Base-by-base conservation (phyloP, 108 stramenopile genomes). In the Cyclotella cryptica region DNA sequence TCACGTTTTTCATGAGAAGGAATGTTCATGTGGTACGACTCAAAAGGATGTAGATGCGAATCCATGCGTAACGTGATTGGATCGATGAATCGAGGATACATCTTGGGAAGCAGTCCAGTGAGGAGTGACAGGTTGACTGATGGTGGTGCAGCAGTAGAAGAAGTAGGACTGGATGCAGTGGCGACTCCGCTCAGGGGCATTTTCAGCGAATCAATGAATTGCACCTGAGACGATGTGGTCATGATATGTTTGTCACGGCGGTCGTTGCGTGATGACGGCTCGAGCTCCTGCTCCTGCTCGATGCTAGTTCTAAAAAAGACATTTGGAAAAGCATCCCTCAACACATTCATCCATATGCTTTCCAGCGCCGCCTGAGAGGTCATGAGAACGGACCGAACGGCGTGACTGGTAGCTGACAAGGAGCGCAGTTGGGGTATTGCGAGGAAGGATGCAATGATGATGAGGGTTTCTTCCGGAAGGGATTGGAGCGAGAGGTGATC, bases 371-470 rank as follows among this genome's bases (percentile, higher is more conserved):
- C 66, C 43, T 68, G 30, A 24, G 42, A 45, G n/a, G 22, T 10
- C 5, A 67, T 15, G 0, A 76, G 27, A 0, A 22, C 59, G 6
- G 21, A 3, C 21, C 75, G 66, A 47, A 76, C 0, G 29, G 42
- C 9, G 19, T 18, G 6, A 46, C 30, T 55, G 17, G 65, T 57
- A 0, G 26, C 27, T 0, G 75, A 7, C 11, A 76, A 65, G 1
- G 43, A 17, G 18, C 75, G 75, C 0, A 76, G 9, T 21, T 76
- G 49, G 1, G 28, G 15, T n/a, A 66, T 10, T 7, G 66, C 4
- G 43, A 76, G 75, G 35, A 40, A 66, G 55, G 75, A 68, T 9
- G 75, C 28, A 10, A 76, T 67, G 43, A 13, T 21, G 51, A 76
- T 10, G 22, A 76, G 3, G 3, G 40, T 52, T 61, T 76, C 75